A percentile compares a stretch with the other conserved stretches of the same genome.
Evolutionary conservation across 306 rosid genomes (phyloP).

Genomic region (Vachellia collinsii): DNA sequence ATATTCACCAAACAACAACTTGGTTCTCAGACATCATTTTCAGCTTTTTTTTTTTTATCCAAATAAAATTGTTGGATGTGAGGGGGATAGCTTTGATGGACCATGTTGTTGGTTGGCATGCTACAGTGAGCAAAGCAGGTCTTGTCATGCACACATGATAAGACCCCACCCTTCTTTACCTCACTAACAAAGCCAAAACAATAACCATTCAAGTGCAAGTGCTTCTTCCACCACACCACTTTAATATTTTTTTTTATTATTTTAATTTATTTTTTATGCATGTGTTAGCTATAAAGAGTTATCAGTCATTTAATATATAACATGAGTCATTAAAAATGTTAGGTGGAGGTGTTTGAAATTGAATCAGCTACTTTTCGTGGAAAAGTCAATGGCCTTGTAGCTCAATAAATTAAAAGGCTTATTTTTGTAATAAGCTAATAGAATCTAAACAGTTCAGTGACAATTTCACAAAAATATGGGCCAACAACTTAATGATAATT

Average conservation of each 20-base stretch:
- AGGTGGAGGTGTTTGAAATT: neutral
- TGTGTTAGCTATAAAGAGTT: neutral
- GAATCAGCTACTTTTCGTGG: no score
- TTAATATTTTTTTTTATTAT: neutral
- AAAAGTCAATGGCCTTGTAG: no score
- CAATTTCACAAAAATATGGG: no score
- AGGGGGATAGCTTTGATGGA: slow-evolving; percentile 6
- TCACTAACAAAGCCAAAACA: slow-evolving; percentile 10
- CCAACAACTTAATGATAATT: no score
- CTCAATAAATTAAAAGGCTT: no score
- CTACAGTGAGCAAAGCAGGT: slow-evolving; percentile 5
- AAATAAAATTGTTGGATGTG: neutral
- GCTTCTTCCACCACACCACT: neutral
- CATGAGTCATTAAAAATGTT: neutral
- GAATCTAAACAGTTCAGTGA: no score
- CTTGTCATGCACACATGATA: neutral
- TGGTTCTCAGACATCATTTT: slow-evolving; percentile 2
- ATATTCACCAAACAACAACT: neutral
- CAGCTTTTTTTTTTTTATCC: slow-evolving; percentile 11
- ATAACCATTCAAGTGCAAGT: neutral
- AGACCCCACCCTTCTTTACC: neutral
- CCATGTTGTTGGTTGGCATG: slow-evolving; percentile 6
- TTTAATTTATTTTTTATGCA: neutral
- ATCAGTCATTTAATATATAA: neutral
- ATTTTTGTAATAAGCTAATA: no score